Evolutionary conservation across 805 yeast species (phyloP).

Genomic region (Candida multigemmis): DNA sequence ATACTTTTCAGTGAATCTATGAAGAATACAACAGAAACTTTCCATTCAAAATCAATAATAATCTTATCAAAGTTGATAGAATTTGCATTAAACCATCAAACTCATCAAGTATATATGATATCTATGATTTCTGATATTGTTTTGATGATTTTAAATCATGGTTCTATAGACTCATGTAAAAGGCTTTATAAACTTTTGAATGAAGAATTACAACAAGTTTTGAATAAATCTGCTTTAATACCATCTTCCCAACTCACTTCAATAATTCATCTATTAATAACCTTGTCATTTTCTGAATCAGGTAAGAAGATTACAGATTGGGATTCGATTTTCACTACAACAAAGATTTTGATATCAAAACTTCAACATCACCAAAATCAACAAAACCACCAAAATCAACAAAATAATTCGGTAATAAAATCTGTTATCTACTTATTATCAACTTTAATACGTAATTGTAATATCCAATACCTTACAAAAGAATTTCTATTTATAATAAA

Average conservation of each 20-base stretch:
- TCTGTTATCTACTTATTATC: no score
- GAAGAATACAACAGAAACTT: constrained; percentile 57
- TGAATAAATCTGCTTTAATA: constrained; percentile 4
- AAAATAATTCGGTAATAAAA: no score
- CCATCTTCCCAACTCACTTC: constrained; percentile 4
- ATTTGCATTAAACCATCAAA: constrained; percentile 13
- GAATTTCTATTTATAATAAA: no score
- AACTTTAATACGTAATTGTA: no score
- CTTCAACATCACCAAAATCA: no score
- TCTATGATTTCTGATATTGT: constrained; percentile 53
- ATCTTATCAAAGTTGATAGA: constrained; percentile 40
- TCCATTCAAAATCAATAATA: constrained; percentile 62
- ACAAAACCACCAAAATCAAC: no score
- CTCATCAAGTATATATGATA: constrained; percentile 10
- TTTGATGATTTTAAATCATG: constrained; percentile 44
- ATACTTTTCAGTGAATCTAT: constrained; percentile 65
- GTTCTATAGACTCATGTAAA: constrained; percentile 37
- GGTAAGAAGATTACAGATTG: constrained; percentile 57
- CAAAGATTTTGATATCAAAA: constrained; percentile 14
- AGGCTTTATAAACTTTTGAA: constrained; percentile 31
- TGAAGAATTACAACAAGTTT: constrained; percentile 8
- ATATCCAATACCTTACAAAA: no score
- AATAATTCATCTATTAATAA: constrained; percentile 15
- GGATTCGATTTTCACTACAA: constrained; percentile 19
- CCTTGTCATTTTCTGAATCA: constrained; percentile 58